A percentile compares a stretch with the other conserved stretches of the same genome.
Evolutionary conservation across 805 yeast genomes (phyloP).

Genomic region (Suhomyces pyralidae): DNA sequence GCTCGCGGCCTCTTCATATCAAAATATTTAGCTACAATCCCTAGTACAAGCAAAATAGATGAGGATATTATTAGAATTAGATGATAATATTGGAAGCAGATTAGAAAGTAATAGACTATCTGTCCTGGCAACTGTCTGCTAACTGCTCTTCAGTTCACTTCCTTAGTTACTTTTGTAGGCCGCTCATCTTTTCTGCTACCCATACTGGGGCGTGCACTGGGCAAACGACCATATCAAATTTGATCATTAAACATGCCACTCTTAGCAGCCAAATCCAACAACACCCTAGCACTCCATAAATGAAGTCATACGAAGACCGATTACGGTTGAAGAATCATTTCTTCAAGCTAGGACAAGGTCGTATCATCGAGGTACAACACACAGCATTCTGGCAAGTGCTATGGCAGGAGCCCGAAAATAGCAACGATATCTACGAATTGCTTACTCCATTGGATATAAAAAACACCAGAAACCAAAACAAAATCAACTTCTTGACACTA

Average conservation of each 20-base stretch:
- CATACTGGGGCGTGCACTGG: constrained; percentile 1
- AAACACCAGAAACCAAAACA: constrained; percentile 55
- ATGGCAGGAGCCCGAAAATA: constrained; percentile 42
- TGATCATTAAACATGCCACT: neutral
- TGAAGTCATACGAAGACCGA: constrained; percentile 77
- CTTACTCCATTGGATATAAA: constrained; percentile 58
- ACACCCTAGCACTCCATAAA: constrained; percentile 17
- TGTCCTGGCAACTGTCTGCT: neutral
- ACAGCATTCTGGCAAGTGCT: constrained; percentile 29
- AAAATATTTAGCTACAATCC: neutral
- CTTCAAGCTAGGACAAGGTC: constrained; percentile 50
- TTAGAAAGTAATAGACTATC: neutral
- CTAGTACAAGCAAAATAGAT: neutral
- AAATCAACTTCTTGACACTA: constrained; percentile 54
- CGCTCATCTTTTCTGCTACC: neutral
- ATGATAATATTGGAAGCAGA: too few species aligned
- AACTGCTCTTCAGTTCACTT: neutral
- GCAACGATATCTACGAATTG: constrained; percentile 56
- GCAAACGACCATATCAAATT: neutral
- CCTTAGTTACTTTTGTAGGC: neutral
- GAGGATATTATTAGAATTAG: neutral
- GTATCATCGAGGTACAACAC: constrained; percentile 26
- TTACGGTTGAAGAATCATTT: constrained; percentile 59
- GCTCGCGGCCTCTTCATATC: neutral
- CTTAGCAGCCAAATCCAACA: neutral